These are phyloP conservation scores for Erucastrum elatum DNA, from an alignment of 345 rosid genomes.

Conservation along the genomic window DNA sequence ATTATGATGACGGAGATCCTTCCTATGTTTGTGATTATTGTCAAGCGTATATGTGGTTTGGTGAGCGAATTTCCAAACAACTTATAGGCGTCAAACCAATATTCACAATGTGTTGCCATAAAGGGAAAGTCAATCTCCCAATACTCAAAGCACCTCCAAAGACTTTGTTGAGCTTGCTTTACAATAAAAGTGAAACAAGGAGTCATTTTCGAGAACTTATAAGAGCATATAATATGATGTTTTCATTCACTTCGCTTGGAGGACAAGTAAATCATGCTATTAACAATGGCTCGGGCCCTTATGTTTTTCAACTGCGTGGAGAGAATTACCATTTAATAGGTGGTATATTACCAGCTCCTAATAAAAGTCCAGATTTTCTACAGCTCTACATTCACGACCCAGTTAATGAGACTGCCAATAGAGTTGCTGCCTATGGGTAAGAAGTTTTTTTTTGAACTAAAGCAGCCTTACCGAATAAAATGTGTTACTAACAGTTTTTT, in stretches of 20 bases:
- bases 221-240: not conserved
- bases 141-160: not conserved
- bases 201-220: not conserved
- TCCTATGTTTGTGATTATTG: not conserved
- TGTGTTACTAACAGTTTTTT: not conserved
- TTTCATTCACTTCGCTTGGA: not conserved
- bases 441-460: not conserved
- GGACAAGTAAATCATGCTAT: not conserved
- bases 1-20: not conserved
- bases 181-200: not conserved
- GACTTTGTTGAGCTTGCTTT: not conserved
- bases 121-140: not conserved
- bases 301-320: not conserved
- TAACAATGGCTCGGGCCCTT: not conserved
- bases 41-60: not conserved
- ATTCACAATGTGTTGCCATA: not conserved
- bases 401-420: not conserved
- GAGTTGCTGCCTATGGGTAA: not conserved
- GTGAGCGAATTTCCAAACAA: not conserved
- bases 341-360: not conserved
- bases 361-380: not conserved
- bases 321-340: not conserved
- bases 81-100: not conserved
- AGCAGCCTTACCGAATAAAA: not conserved
- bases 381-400: not conserved